Evolutionary conservation across 2,329 filamentous ascomycete species (phyloP).

Genomic region (Aspergillus jensenii): DNA sequence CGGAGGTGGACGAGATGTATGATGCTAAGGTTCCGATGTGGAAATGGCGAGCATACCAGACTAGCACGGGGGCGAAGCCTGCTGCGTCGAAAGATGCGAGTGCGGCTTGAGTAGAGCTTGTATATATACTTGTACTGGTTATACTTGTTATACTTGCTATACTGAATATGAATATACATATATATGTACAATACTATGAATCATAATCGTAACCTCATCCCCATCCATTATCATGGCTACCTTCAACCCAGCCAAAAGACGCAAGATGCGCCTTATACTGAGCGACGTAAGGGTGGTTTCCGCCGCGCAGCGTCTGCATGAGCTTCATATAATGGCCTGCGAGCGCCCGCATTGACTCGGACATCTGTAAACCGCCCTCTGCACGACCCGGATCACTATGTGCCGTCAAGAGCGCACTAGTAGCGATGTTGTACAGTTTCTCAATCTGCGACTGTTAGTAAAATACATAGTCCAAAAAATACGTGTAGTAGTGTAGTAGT

Average conservation of each 20-base stretch:
- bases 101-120: no score
- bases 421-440: constrained; percentile 42
- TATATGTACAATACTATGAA: no score
- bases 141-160: no score
- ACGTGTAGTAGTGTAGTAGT: no score
- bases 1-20: constrained; percentile 38
- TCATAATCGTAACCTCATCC: not conserved
- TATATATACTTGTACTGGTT: no score
- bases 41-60: constrained; percentile 33
- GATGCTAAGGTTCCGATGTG: constrained; percentile 30
- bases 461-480: no score
- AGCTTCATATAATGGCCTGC: constrained; percentile 34
- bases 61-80: constrained; percentile 6
- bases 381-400: constrained; percentile 12
- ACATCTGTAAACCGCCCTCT: no score
- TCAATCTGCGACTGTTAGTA: constrained; percentile 28
- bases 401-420: constrained; percentile 30
- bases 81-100: not conserved
- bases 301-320: constrained; percentile 34
- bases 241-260: constrained; percentile 15
- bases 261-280: constrained; percentile 31
- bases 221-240: not conserved
- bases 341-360: constrained; percentile 19
- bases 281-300: constrained; percentile 37
- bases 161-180: no score